phyloP scores from a whole-genome alignment of 148 eudicot genomes.

The Heliosperma pusillum region DNA sequence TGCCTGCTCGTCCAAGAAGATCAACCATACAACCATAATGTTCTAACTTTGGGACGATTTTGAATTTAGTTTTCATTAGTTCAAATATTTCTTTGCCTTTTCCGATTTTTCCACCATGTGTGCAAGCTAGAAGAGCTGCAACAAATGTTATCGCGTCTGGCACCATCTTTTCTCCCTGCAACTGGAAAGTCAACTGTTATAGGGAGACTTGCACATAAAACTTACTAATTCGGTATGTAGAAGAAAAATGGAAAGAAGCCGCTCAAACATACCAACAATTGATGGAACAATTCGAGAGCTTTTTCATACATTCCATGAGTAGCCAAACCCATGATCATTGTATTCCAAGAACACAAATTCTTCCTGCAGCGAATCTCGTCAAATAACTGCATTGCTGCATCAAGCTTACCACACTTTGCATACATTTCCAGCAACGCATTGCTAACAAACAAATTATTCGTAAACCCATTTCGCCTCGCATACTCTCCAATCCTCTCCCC shows the following conservation, averaged over 20 bases:
- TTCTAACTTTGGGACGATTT: conserved; percentile 41
- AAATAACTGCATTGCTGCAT: conserved; percentile 43
- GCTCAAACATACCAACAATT: conserved; percentile 42
- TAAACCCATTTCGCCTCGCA: conserved; percentile 45
- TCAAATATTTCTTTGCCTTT: conserved; percentile 43
- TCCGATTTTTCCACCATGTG: conserved; percentile 49
- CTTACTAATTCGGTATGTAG: no score
- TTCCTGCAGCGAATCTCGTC: conserved; percentile 48
- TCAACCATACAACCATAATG: conserved; percentile 77
- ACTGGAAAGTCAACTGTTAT: neutral
- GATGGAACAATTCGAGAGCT: conserved; percentile 49
- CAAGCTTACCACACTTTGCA: conserved; percentile 59
- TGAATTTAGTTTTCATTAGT: conserved; percentile 39
- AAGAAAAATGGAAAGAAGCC: neutral
- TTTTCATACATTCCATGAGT: conserved; percentile 46
- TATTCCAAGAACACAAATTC: conserved; percentile 65
- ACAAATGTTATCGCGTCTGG: conserved; percentile 60
- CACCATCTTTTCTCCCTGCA: conserved; percentile 35
- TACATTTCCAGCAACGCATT: conserved; percentile 66
- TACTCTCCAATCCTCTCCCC: conserved; percentile 51
- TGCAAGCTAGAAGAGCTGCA: conserved; percentile 53
- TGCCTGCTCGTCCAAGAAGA: conserved; percentile 65
- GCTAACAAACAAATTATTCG: conserved; percentile 49
- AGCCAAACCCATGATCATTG: conserved; percentile 64
- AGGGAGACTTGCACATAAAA: neutral